Conservation (phyloP, 768 basidiomycete genomes). For the Boletus bicolor region DNA sequence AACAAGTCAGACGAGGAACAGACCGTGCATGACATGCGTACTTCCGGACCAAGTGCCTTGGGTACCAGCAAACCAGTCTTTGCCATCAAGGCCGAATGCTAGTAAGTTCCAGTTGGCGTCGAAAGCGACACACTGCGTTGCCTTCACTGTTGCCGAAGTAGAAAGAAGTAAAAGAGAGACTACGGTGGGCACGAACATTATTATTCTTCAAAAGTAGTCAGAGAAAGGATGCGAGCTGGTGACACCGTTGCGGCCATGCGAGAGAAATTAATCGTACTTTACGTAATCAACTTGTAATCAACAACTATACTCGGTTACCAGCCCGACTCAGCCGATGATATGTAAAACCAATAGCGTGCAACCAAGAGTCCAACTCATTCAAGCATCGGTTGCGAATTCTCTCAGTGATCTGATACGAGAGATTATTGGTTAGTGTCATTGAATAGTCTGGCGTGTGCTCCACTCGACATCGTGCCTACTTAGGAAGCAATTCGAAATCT, state of each 20-base stretch:
- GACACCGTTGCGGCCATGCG: neutral
- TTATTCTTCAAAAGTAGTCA: constrained; percentile 2
- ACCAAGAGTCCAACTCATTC: no score
- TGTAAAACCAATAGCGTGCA: no score
- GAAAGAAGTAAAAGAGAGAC: constrained; percentile 53
- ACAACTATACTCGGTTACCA: no score
- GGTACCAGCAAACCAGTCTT: constrained; percentile 80
- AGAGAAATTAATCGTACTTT: neutral
- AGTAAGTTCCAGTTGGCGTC: constrained; percentile 81
- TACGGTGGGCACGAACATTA: constrained; percentile 42
- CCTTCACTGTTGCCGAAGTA: constrained; percentile 32
- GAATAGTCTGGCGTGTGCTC: no score
- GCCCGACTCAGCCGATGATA: no score
- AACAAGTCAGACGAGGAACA: neutral
- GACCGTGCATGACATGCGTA: constrained; percentile 22
- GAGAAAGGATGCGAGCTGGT: neutral
- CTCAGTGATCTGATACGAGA: no score
- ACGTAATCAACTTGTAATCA: neutral
- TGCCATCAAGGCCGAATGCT: constrained; percentile 78
- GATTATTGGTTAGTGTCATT: no score
- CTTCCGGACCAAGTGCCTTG: constrained; percentile 65
- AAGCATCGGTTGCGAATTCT: no score
- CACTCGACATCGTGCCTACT: neutral
- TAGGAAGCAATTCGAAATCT: neutral
- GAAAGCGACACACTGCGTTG: constrained; percentile 70